Conservation (phyloP, 1,139 yeast genomes). For the Pichiaceae sp. region DNA sequence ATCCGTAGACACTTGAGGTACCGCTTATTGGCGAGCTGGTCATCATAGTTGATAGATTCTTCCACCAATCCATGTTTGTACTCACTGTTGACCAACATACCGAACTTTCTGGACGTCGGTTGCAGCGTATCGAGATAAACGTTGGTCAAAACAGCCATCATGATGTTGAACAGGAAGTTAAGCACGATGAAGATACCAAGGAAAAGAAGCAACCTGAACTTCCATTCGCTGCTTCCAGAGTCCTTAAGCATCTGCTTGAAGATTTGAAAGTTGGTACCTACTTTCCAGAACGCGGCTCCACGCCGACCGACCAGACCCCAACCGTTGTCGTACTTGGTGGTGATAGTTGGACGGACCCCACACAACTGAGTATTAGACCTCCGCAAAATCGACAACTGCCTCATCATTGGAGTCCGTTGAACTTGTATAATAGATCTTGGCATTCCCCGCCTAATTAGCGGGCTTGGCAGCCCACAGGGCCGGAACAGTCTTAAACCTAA, state of each 20-base stretch:
- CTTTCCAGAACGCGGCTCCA: slow-evolving; percentile 23
- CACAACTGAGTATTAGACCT: too few relatives aligned
- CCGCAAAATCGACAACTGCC: too few relatives aligned
- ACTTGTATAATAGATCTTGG: too few relatives aligned
- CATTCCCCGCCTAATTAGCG: too few relatives aligned
- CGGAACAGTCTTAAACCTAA: too few relatives aligned
- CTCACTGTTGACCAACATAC: slow-evolving; percentile 19
- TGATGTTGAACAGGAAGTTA: slow-evolving; percentile 23
- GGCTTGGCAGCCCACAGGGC: too few relatives aligned
- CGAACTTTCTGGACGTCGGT: slow-evolving; percentile 19
- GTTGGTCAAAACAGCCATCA: slow-evolving; percentile 23
- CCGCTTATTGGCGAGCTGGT: slow-evolving; percentile 18
- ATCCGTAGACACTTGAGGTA: slow-evolving; percentile 17
- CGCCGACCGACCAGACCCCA: too few relatives aligned
- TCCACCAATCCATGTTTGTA: slow-evolving; percentile 24
- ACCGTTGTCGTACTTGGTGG: too few relatives aligned
- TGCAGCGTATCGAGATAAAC: slow-evolving; percentile 20
- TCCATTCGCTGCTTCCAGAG: slow-evolving; percentile 19
- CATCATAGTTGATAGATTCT: slow-evolving; percentile 20
- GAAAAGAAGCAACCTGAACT: slow-evolving; percentile 20
- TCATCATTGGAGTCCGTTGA: too few relatives aligned
- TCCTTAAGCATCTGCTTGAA: slow-evolving; percentile 19
- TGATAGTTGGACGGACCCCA: too few relatives aligned
- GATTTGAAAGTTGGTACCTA: slow-evolving; percentile 21
- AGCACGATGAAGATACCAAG: slow-evolving; percentile 20